Base-by-base conservation (phyloP, 179 eudicot species). In the Sideroxylon spinosum region DNA sequence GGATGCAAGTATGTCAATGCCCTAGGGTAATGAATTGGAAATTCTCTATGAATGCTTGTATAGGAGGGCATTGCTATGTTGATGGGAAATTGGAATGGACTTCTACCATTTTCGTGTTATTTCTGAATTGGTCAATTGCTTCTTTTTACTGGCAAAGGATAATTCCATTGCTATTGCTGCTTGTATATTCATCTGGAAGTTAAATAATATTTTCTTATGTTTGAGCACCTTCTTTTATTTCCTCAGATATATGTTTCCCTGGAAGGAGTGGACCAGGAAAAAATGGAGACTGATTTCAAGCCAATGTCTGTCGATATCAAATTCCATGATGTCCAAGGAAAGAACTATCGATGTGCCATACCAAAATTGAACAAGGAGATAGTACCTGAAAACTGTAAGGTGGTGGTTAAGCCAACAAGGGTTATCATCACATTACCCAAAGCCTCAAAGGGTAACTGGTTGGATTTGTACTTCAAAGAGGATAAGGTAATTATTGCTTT, bases 291-390 rank as follows among this genome's bases (percentile, higher is more conserved):
- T 6, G 85, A 56, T 46, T 86, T 95, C 75, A 94, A 86, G 76
- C 80, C 89, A 11, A 85, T 37, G 82, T 88, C 98, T 2, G n/a
- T 91, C 29, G 97, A 92, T 69, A 72, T 91, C 80, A 94, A 94
- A 78, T 85, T 95, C 75, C 91, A 93, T 83, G 97, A 95, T 84
- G 91, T 95, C 29, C 86, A 91, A 85, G 96, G 99, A 26, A 93
- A 93, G 83, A 92, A 92, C 75, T 95, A 87, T 76, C 85, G 89
- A 7, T 95, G 86, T 86, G 90, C 89, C 69, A 84, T 94, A 72
- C 97, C 94, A 44, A 94, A 95, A 73, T 66, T 95, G 87, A 87
- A 87, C 94, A 85, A 89, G 75, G 90, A 86, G 78, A 85, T 95
- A 53, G 89, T 86, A 44, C 97, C 99, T 2, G 99, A 93, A 79